A percentile compares a stretch with the other conserved stretches of the same genome.
Evolutionary conservation across 2,329 filamentous ascomycete species (phyloP).

Genomic region (Neonectria sp.): DNA sequence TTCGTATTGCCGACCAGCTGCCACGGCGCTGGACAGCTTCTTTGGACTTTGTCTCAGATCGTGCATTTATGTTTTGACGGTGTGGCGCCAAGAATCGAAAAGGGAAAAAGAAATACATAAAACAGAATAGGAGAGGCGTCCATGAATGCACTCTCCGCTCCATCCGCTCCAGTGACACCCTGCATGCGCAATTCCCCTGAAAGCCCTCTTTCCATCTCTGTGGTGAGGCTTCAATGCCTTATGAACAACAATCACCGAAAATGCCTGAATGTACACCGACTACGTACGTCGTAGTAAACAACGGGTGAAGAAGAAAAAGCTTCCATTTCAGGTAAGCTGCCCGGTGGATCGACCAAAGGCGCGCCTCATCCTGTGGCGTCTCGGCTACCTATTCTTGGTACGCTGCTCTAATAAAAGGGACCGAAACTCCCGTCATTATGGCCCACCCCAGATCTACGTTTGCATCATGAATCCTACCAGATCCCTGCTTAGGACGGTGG

Average conservation of each 20-base stretch:
- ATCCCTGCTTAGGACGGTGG: constrained; percentile 20
- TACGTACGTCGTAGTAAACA: not conserved
- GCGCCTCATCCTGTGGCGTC: constrained; percentile 15
- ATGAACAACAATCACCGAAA: not conserved
- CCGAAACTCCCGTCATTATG: constrained; percentile 23
- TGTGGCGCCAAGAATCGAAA: constrained; percentile 15
- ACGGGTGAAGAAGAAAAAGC: not conserved
- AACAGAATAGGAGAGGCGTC: constrained; percentile 3
- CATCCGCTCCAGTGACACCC: constrained; percentile 13
- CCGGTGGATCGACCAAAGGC: constrained; percentile 9
- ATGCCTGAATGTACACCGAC: not conserved
- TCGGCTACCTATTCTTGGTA: constrained; percentile 26
- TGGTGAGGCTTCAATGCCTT: constrained; percentile 3
- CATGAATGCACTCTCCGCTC: constrained; percentile 14
- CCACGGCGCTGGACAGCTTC: not conserved
- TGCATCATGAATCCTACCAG: constrained; percentile 25
- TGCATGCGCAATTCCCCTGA: constrained; percentile 17
- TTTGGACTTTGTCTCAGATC: constrained; percentile 8
- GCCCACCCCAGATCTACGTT: constrained; percentile 31
- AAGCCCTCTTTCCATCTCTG: not conserved
- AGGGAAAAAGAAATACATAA: constrained; percentile 1
- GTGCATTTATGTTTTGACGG: constrained; percentile 17
- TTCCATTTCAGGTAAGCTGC: constrained; percentile 17
- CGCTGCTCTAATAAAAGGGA: constrained; percentile 18
- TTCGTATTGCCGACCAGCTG: constrained; percentile 15